Conservation (phyloP, 495 filamentous ascomycete species). For the Aspergillus heteromorphus region DNA sequence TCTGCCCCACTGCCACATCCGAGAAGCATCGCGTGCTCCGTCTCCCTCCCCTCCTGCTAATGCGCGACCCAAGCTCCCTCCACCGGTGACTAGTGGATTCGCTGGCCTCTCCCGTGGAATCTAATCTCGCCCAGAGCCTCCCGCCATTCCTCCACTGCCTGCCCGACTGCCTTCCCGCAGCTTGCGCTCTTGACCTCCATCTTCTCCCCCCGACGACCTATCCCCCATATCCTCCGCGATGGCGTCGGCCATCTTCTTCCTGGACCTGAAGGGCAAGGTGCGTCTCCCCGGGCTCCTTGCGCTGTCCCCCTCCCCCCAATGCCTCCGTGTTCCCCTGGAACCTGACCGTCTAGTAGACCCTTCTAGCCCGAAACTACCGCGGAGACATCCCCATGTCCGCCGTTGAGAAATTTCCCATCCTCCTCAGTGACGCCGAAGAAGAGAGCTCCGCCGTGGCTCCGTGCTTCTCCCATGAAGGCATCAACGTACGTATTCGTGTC, state of each 20-base stretch:
- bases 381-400: slow-evolving; percentile 99
- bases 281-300: slow-evolving; percentile 11
- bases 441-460: slow-evolving; percentile 96
- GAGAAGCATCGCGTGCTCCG: not conserved
- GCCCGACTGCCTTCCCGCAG: slow-evolving; percentile 8
- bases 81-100: slow-evolving; percentile 16
- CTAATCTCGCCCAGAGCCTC: slow-evolving; percentile 12
- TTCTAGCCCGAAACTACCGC: slow-evolving; percentile 96
- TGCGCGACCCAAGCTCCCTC: not conserved
- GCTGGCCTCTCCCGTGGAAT: slow-evolving; percentile 15
- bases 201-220: slow-evolving; percentile 17
- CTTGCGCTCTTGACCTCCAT: slow-evolving; percentile 10
- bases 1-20: not conserved
- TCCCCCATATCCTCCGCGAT: slow-evolving; percentile 46
- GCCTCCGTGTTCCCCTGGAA: not conserved
- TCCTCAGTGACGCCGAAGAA: slow-evolving; percentile 98
- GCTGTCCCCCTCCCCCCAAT: not conserved
- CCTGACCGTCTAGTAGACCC: slow-evolving; percentile 61
- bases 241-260: slow-evolving; percentile 98
- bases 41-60: not conserved
- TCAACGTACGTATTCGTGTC: slow-evolving; percentile 65
- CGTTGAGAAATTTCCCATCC: slow-evolving; percentile 96
- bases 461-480: slow-evolving; percentile 97
- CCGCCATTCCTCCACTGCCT: slow-evolving; percentile 6
- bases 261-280: slow-evolving; percentile 99